Evolutionary conservation across 2,329 filamentous ascomycete species (phyloP).

Genomic region (Talaromyces sp.): DNA sequence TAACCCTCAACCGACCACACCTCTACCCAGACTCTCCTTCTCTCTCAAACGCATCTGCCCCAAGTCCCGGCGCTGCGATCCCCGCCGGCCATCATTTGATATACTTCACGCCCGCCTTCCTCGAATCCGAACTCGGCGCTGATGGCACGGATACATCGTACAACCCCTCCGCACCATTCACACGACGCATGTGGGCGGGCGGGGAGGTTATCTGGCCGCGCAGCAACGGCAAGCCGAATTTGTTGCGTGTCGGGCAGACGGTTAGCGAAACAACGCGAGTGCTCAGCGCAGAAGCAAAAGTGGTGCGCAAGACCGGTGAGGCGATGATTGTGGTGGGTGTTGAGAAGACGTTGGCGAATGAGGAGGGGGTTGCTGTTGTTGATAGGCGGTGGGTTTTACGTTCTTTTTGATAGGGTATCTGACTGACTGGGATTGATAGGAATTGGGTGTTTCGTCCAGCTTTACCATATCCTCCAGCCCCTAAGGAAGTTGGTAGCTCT

Average conservation of each 20-base stretch:
- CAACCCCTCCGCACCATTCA: conserved; percentile 66
- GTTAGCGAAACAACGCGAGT: conserved; percentile 53
- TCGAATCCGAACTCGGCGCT: conserved; percentile 59
- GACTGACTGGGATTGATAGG: conserved; percentile 16
- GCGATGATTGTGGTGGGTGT: conserved; percentile 57
- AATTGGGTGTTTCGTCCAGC: conserved; percentile 12
- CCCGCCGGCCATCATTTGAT: conserved; percentile 73
- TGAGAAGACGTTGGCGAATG: conserved; percentile 46
- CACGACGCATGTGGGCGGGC: conserved; percentile 82
- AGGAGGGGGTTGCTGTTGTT: conserved; percentile 32
- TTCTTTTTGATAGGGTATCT: conserved; percentile 26
- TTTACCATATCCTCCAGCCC: conserved; percentile 15
- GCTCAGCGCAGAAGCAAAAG: conserved; percentile 42
- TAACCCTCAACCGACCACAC: conserved; percentile 51
- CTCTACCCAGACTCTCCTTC: conserved; percentile 34
- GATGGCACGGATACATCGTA: conserved; percentile 84
- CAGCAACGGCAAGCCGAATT: conserved; percentile 25
- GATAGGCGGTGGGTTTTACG: conserved; percentile 34
- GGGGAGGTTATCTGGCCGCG: conserved; percentile 59
- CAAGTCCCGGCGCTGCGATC: conserved; percentile 42
- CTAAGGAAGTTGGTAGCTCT: conserved; percentile 36
- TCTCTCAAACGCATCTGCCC: conserved; percentile 28
- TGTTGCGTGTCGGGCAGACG: conserved; percentile 40
- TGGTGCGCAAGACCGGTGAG: conserved; percentile 49
- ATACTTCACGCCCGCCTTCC: conserved; percentile 73